Conservation (phyloP, 495 filamentous ascomycete species). For the Geoglossum glabrum region DNA sequence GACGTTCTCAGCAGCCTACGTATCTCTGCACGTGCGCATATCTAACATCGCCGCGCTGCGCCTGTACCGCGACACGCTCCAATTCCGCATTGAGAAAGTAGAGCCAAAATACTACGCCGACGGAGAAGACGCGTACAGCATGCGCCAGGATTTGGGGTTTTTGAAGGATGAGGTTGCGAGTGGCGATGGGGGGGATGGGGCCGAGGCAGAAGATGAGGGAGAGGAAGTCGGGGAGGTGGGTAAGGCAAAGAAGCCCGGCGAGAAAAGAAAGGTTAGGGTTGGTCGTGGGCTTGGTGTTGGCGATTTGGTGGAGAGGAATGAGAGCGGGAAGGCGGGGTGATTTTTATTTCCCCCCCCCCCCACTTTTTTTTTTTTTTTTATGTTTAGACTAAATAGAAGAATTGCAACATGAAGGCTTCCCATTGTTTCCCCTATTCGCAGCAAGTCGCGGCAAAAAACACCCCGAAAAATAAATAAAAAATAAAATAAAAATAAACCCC, state of each 20-base stretch:
- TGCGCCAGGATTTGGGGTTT: slow-evolving; percentile 63
- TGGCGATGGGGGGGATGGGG: slow-evolving; percentile 26
- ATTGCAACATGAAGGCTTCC: too few relatives aligned
- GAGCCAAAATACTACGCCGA: slow-evolving; percentile 96
- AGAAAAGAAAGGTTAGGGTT: slow-evolving; percentile 49
- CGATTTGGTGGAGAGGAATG: slow-evolving; percentile 68
- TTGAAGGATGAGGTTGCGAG: slow-evolving; percentile 21
- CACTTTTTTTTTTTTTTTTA: too few relatives aligned
- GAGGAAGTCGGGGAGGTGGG: slow-evolving; percentile 13
- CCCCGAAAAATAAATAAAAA: too few relatives aligned
- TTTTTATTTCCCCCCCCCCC: too few relatives aligned
- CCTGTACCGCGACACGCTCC: slow-evolving; percentile 82
- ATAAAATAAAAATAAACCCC: too few relatives aligned
- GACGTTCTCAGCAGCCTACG: slow-evolving; percentile 74
- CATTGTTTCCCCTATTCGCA: too few relatives aligned
- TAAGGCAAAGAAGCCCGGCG: slow-evolving; percentile 18
- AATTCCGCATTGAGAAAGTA: slow-evolving; percentile 76
- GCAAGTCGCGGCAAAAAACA: too few relatives aligned
- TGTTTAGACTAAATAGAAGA: too few relatives aligned
- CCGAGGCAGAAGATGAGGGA: slow-evolving; percentile 7
- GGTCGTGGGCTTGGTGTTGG: slow-evolving; percentile 64
- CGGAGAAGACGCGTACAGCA: slow-evolving; percentile 87
- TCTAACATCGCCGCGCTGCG: slow-evolving; percentile 78
- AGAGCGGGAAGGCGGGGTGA: slow-evolving; percentile 24
- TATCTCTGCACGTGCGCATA: slow-evolving; percentile 85